Conservation (phyloP, 2,329 filamentous ascomycete genomes). For the Hypoxylon sp. region DNA sequence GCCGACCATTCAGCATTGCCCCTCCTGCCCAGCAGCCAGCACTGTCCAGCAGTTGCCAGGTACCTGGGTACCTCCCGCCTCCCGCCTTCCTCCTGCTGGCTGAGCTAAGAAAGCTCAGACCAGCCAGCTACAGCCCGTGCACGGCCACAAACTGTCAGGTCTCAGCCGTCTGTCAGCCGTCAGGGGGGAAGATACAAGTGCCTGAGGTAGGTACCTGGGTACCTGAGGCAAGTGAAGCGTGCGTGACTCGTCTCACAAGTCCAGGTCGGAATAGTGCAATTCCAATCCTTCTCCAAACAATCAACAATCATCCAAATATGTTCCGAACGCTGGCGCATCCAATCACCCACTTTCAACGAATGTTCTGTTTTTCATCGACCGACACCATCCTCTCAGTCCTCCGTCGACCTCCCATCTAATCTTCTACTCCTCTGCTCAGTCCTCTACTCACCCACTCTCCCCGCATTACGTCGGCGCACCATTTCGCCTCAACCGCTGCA, state of each 20-base stretch:
- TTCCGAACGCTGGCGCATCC: constrained; percentile 25
- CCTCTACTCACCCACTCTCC: too few relatives aligned
- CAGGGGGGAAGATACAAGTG: too few relatives aligned
- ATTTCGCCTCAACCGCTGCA: constrained; percentile 4
- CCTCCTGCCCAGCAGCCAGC: background rate
- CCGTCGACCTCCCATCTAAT: constrained; percentile 31
- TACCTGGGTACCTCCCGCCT: too few relatives aligned
- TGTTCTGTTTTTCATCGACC: constrained; percentile 11
- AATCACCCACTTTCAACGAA: constrained; percentile 13
- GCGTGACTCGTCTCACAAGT: too few relatives aligned
- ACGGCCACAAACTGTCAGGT: too few relatives aligned
- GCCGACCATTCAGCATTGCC: background rate
- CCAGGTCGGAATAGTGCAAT: constrained; percentile 15
- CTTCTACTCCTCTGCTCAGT: too few relatives aligned
- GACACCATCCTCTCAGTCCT: constrained; percentile 11
- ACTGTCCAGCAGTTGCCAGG: too few relatives aligned
- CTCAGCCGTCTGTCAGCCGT: too few relatives aligned
- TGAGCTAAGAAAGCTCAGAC: too few relatives aligned
- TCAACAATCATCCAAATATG: constrained; percentile 40
- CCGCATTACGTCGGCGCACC: constrained; percentile 34
- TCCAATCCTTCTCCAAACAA: constrained; percentile 28
- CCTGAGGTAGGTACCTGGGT: background rate
- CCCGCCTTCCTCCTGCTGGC: too few relatives aligned
- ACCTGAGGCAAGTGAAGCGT: background rate
- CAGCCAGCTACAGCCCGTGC: too few relatives aligned